Evolutionary conservation across 176 grass and related monocot genomes (phyloP).

Genomic region (Lolium rigidum): DNA sequence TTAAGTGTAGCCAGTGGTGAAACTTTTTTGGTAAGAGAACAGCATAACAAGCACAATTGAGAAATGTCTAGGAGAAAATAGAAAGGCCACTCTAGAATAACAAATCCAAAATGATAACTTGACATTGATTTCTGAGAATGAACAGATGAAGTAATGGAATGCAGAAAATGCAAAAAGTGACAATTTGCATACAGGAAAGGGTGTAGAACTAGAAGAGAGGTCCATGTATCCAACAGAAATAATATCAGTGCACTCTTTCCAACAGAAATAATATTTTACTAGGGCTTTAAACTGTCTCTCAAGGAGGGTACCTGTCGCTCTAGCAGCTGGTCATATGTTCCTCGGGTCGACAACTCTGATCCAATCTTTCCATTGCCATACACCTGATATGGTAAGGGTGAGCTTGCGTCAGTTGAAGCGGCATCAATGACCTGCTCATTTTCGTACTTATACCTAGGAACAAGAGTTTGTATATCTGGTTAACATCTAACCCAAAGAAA

Average conservation of each 20-base stretch:
- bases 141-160: conserved; percentile 27
- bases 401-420: conserved; percentile 90
- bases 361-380: conserved; percentile 97
- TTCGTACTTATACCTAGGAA: conserved; percentile 96
- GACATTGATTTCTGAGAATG: conserved; percentile 7
- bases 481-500: conserved; percentile 35
- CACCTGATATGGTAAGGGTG: conserved; percentile 97
- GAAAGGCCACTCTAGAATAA: conserved; percentile 28
- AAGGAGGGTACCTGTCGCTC: conserved; percentile 86
- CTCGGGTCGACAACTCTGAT: conserved; percentile 78
- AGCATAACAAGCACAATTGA: background rate
- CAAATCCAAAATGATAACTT: conserved; percentile 11
- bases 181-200: conserved; percentile 18
- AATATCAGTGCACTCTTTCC: background rate
- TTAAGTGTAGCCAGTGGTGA: background rate
- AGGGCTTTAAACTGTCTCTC: conserved; percentile 23
- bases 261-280: conserved; percentile 14
- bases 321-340: conserved; percentile 97
- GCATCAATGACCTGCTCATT: conserved; percentile 98
- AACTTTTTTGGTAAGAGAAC: background rate
- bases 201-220: conserved; percentile 30
- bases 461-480: conserved; percentile 49
- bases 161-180: conserved; percentile 6
- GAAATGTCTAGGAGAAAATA: conserved; percentile 21
- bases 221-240: conserved; percentile 28